These are phyloP conservation scores for Wickerhamiella australiensis DNA, from an alignment of 805 yeast genomes.

Conservation along the genomic window DNA sequence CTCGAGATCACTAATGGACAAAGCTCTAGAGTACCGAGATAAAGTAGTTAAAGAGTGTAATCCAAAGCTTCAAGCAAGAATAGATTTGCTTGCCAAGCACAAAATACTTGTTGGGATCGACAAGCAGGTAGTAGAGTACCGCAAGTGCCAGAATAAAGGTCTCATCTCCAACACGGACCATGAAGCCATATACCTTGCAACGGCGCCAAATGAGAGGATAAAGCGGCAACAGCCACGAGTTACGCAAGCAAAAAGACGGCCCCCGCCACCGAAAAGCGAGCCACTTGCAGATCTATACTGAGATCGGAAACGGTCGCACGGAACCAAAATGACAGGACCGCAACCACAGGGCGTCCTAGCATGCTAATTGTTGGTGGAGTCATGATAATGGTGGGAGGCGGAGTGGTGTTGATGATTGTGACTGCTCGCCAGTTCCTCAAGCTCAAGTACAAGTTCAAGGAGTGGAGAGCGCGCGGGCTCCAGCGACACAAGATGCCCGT, in stretches of 20 bases:
- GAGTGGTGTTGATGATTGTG: constrained; percentile 1
- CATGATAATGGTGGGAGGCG: constrained; percentile 6
- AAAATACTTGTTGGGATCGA: neutral
- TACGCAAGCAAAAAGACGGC: neutral
- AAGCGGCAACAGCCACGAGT: neutral
- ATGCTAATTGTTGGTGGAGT: constrained; percentile 10
- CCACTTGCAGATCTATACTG: constrained; percentile 1
- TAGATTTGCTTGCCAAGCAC: neutral
- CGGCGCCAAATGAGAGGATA: constrained; percentile 1
- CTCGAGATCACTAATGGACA: neutral
- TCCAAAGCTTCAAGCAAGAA: neutral
- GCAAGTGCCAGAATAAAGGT: constrained; percentile 2
- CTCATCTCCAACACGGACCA: neutral
- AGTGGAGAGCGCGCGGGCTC: neutral
- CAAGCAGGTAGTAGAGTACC: neutral
- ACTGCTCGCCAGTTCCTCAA: constrained; percentile 2
- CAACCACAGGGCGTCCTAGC: neutral
- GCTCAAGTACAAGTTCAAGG: neutral
- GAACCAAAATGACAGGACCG: neutral
- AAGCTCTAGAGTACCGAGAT: neutral
- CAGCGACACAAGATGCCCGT: constrained; percentile 10
- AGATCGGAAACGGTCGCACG: neutral
- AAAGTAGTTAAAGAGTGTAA: neutral
- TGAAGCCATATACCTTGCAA: neutral
- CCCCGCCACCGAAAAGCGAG: neutral